Conservation (phyloP, 345 rosid genomes). For the rapeseed (Brassica napus) region DNA sequence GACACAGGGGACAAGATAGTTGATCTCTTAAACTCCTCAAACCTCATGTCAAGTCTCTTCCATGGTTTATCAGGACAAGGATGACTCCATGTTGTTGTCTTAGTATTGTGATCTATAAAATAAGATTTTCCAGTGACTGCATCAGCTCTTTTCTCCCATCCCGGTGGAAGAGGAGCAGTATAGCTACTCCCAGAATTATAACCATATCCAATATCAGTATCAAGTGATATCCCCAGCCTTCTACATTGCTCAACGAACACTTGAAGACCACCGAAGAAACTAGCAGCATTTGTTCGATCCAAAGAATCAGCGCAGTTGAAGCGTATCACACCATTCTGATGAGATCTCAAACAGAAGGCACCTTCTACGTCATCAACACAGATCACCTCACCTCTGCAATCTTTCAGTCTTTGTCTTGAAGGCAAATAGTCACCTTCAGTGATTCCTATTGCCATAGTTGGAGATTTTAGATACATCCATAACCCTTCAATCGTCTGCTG, state of each 20-base stretch:
- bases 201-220: constrained; percentile 67
- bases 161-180: constrained; percentile 89
- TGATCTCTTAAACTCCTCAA: constrained; percentile 86
- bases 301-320: constrained; percentile 97
- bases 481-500: constrained; percentile 90
- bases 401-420: constrained; percentile 71
- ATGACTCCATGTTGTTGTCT: constrained; percentile 91
- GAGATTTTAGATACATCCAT: constrained; percentile 77
- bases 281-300: constrained; percentile 98
- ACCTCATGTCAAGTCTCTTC: constrained; percentile 95
- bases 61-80: constrained; percentile 98
- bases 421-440: constrained; percentile 93
- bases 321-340: constrained; percentile 95
- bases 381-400: constrained; percentile 91
- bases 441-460: constrained; percentile 70
- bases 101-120: constrained; percentile 91
- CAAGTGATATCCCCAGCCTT: constrained; percentile 87
- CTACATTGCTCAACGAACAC: constrained; percentile 95
- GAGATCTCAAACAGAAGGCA: constrained; percentile 92
- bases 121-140: constrained; percentile 87
- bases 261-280: constrained; percentile 90
- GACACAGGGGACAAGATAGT: constrained; percentile 85
- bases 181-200: constrained; percentile 62
- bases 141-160: constrained; percentile 97
- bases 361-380: constrained; percentile 72